These are phyloP conservation scores for Tagetes erecta DNA, from an alignment of 129 eudicot genomes.

Conservation along the genomic window DNA sequence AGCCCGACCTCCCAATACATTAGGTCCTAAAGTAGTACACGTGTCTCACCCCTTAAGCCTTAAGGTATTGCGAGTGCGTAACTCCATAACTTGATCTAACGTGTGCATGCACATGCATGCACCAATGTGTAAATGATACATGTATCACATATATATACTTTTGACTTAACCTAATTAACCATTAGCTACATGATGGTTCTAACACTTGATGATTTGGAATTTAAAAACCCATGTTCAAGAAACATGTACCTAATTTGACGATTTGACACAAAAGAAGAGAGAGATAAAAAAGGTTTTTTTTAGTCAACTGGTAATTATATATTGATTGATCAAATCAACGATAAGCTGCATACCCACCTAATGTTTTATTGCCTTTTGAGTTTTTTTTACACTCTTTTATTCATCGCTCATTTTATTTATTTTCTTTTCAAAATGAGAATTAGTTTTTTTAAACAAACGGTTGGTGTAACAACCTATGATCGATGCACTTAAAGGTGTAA, in stretches of 20 bases:
- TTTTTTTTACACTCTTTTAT: background rate
- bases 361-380: background rate
- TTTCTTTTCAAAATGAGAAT: background rate
- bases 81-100: too few relatives aligned
- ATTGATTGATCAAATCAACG: slow-evolving; percentile 8
- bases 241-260: background rate
- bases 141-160: too few relatives aligned
- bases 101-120: too few relatives aligned
- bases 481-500: too few relatives aligned
- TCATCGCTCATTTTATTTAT: background rate
- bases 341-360: slow-evolving; percentile 12
- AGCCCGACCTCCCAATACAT: too few relatives aligned
- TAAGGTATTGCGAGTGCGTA: too few relatives aligned
- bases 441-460: background rate
- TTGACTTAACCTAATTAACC: too few relatives aligned
- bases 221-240: background rate
- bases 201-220: background rate
- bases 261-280: background rate
- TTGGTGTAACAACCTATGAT: too few relatives aligned
- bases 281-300: background rate
- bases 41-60: too few relatives aligned
- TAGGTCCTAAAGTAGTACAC: too few relatives aligned
- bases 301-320: background rate
- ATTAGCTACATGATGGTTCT: too few relatives aligned
- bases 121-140: too few relatives aligned